Percentiles rank a stretch among this genome's conserved stretches.
phyloP scores from a whole-genome alignment of 2,329 filamentous ascomycete species.

The Pezicula carpinea region DNA sequence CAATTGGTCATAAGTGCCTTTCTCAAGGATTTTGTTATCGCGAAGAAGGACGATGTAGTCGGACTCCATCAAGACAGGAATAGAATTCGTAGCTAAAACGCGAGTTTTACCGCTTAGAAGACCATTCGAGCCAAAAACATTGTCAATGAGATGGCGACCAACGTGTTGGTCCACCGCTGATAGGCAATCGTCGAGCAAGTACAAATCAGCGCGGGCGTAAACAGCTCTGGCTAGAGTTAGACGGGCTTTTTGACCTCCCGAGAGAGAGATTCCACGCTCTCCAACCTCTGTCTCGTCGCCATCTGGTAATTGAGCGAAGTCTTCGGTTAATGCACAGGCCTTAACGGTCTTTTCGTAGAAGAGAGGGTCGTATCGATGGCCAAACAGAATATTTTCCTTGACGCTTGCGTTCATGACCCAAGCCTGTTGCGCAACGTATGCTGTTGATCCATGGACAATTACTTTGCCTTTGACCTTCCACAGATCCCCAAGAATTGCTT shows the following conservation, averaged over 20 bases:
- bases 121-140: slow-evolving; percentile 82
- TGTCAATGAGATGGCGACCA: slow-evolving; percentile 88
- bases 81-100: slow-evolving; percentile 91
- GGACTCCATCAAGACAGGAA: slow-evolving; percentile 82
- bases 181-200: slow-evolving; percentile 87
- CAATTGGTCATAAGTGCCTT: slow-evolving; percentile 84
- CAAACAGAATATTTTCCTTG: slow-evolving; percentile 95
- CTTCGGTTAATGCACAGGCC: slow-evolving; percentile 85
- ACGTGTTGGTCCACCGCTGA: slow-evolving; percentile 99
- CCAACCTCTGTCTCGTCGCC: slow-evolving; percentile 96
- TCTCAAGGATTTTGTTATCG: slow-evolving; percentile 78
- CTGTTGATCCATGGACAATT: slow-evolving; percentile 73
- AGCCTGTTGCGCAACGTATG: slow-evolving; percentile 87
- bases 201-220: slow-evolving; percentile 94
- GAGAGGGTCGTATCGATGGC: slow-evolving; percentile 84
- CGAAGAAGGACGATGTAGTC: slow-evolving; percentile 84
- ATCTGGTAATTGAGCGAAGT: slow-evolving; percentile 88
- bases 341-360: slow-evolving; percentile 94
- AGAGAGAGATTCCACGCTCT: slow-evolving; percentile 92
- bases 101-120: slow-evolving; percentile 82
- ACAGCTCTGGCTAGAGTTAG: slow-evolving; percentile 89
- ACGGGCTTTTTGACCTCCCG: slow-evolving; percentile 92
- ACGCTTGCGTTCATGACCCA: slow-evolving; percentile 99
- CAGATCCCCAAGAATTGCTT: slow-evolving; percentile 83
- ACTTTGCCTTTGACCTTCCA: slow-evolving; percentile 87